Evolutionary conservation across 306 rosid genomes (phyloP), one percentile per base, ranked within the genome.

Genomic region (Inga leiocalycina): DNA sequence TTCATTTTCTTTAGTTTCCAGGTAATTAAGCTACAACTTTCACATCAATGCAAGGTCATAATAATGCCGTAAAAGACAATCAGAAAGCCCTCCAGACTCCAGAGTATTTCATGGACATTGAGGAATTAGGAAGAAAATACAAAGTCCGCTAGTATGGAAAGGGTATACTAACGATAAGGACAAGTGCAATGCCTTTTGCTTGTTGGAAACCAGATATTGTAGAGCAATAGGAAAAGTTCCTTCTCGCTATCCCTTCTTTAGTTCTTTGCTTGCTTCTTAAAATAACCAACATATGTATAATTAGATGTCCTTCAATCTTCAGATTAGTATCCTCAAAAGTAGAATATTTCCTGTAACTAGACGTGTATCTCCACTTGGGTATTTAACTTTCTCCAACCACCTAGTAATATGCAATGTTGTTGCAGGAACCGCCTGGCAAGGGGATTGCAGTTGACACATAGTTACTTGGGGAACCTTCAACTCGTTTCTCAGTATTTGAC

Each of bases 401-500:
- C 15, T 32, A 48, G 34, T 76, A 80, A 72, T 48, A 62, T 77
- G 45, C 83, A 83, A 56, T 16, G 52, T 74, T 89, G 76, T 76
- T 90, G 85, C 92, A 96, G 99, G 78, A 96, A 92, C 80, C 94
- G 98, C 75, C 87, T 96, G 73, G 98, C 99, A 64, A 93, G 90
- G 91, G 99, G 99, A 81, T 88, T 96, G 87, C 99, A 96, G 89
- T 86, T 96, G 93, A 89, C 99, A 1, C 98, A 92, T 66, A 84
- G 79, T 75, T 92, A 91, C 83, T 88, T 96, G 92, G 99, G 99
- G 77, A 96, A 93, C 89, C 98, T 93, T 86, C 99, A 96, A 83
- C 96, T 96, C 64, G 94, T 96, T 76, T 86, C 99, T 68, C 98
- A 96, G 78, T 96, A 96, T 89, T 89, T 96, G 89, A 93, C 99